Evolutionary conservation across 2,329 filamentous ascomycete species (phyloP), one percentile per base, ranked within the genome.

Genomic region (Pleurostoma richardsiae): DNA sequence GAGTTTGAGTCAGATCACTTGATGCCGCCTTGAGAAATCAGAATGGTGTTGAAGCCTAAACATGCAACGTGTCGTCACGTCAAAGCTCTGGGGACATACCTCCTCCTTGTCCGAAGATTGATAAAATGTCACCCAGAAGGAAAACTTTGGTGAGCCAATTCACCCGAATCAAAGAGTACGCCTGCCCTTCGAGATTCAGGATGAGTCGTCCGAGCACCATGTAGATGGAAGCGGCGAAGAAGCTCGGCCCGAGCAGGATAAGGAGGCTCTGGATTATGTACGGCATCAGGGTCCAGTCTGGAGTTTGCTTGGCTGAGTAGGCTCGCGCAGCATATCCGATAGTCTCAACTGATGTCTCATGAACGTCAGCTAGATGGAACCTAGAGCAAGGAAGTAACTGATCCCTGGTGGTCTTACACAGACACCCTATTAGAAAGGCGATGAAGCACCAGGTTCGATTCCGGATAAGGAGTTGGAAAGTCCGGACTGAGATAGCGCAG

Each of bases 351-450:
- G 40, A 27, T 7, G 10, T 36, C 8, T 30, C 27, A 2, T 10
- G 10, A 27, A 19, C 3, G 19, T 19, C 19, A 19, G 19, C 19
- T 19, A 19, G 19, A 19, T 19, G 19, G 19, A 19, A 19, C 19
- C 19, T 19, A 19, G 19, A 19, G 19, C 19, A 19, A 19, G 19
- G 59, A 19, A 19, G 19, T 19, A 19, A 19, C 19, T 19, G 19
- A 19, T 19, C 19, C 19, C 19, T 19, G 19, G 19, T 19, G 19
- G 19, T 19, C 63, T 56, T 62, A 77, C 74, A 76, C 11, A 70
- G 47, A 19, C 72, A 71, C 11, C 76, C 76, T n/a, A 79, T 57
- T 5, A 73, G 51, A 40, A 80, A 72, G 0, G 76, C 70, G 3
- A 73, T 69, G 53, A 76, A 71, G 56, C 74, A 79, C 71, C 72